Conservation (phyloP, 345 rosid genomes). For the Hibiscus tridactylites region DNA sequence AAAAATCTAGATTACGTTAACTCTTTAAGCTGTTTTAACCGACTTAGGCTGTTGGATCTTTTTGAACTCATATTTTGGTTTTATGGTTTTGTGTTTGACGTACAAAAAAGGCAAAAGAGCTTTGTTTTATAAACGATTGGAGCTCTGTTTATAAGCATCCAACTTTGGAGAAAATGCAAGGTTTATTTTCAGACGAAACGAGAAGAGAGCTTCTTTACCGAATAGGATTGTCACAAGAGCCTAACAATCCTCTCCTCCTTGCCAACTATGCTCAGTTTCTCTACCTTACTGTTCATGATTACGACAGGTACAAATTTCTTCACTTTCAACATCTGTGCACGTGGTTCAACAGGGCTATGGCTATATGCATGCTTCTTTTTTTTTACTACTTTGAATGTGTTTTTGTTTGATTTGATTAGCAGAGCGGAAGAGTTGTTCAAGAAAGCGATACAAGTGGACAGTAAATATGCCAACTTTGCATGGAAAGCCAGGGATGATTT, state of each 20-base stretch:
- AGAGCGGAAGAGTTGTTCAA: slow-evolving; percentile 88
- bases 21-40: too few species aligned
- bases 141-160: too few species aligned
- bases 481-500: slow-evolving; percentile 70
- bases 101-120: too few species aligned
- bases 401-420: background rate
- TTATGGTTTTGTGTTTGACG: too few species aligned
- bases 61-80: too few species aligned
- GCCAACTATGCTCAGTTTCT: slow-evolving; percentile 92
- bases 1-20: too few species aligned
- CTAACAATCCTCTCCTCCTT: slow-evolving; percentile 60
- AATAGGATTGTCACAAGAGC: slow-evolving; percentile 47
- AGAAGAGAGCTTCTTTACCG: slow-evolving; percentile 41
- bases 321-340: background rate
- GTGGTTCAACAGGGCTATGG: too few species aligned
- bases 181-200: too few species aligned
- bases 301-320: slow-evolving; percentile 51
- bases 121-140: too few species aligned
- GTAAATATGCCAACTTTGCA: slow-evolving; percentile 73
- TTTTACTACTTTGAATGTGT: too few species aligned
- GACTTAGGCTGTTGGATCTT: too few species aligned
- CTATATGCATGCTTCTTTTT: too few species aligned
- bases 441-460: slow-evolving; percentile 48
- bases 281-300: slow-evolving; percentile 53
- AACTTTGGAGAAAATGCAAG: background rate